Base-by-base conservation (phyloP, 2,329 filamentous ascomycete genomes). In the Zarea fungicola region DNA sequence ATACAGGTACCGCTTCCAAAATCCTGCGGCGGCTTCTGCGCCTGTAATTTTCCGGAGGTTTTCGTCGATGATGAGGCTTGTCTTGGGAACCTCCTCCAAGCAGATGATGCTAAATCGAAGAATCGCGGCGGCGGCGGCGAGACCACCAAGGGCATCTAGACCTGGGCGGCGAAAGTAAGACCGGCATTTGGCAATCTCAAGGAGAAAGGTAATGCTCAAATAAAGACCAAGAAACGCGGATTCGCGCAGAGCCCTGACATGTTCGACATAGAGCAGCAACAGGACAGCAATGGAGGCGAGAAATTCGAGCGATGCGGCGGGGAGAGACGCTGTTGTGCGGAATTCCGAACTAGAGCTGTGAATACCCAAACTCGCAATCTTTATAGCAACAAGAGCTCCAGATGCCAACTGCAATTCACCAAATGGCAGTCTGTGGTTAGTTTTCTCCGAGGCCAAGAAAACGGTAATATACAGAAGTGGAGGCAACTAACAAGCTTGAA, bases 181-280 rank as follows among this genome's bases (percentile, higher is more conserved):
- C 19, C 68, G 54, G 2, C 58, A 52, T 8, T 60, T 55, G 1
- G 65, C 61, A 16, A 63, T 52, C 16, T 70, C 66, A 22, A 68
- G 59, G 7, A 68, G 36, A 4, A 63, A 53, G 0, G 63, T 62
- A 6, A 60, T 41, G 36, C 66, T 49, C 6, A 70, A 56, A 32
- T 63, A 71, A 4, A 48, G n/a, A 23, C 52, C 57, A 18, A 69
- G 52, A 1, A 70, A 42, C 0, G 59, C 52, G 0, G 68, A 68
- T 1, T 67, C 65, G 13, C 60, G 57, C 2, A 55, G 51, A 3
- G 65, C 61, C 6, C 57, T 60, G 11, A 28, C 48, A 35, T 71
- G 68, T 49, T 70, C 66, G 0, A 51, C 13, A 11, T 25, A 35
- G 18, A 44, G 11, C 14, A 36, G 29, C 29, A 19, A 13, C 13